phyloP scores from a whole-genome alignment of 441 rosid genomes.

The Syzygium syzygioides region DNA sequence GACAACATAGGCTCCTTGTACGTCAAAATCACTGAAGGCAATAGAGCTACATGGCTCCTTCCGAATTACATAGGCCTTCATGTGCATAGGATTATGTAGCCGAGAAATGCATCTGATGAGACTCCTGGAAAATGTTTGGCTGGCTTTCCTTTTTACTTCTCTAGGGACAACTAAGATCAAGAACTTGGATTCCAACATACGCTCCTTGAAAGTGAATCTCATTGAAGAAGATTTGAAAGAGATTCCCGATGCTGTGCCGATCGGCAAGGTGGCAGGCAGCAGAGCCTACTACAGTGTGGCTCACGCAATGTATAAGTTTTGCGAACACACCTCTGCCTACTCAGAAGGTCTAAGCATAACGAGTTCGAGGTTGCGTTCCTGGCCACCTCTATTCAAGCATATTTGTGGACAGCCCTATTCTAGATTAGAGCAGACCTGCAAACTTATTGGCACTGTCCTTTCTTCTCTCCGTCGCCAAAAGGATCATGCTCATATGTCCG shows the following conservation, averaged over 20 bases:
- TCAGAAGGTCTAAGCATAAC: neutral
- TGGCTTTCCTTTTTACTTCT: neutral
- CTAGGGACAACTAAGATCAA: constrained; percentile 2
- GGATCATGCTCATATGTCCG: neutral
- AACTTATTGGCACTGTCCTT: too few species aligned
- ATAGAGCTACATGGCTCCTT: too few species aligned
- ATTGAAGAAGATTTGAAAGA: neutral
- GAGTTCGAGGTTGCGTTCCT: neutral
- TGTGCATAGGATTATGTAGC: neutral
- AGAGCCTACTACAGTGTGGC: constrained; percentile 9
- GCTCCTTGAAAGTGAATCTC: neutral
- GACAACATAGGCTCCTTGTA: neutral
- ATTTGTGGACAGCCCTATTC: neutral
- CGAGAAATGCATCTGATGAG: neutral
- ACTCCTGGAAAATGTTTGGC: neutral
- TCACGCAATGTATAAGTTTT: constrained; percentile 12
- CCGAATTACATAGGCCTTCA: neutral
- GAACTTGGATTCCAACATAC: neutral
- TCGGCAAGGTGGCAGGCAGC: constrained; percentile 16
- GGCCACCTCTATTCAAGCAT: neutral
- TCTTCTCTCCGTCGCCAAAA: too few species aligned
- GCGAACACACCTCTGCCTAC: constrained; percentile 21
- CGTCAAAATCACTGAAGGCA: neutral
- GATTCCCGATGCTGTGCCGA: neutral
- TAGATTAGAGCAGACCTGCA: too few species aligned